Percentiles rank a stretch among this genome's conserved stretches.
These are phyloP conservation scores for Geum urbanum DNA, from an alignment of 306 rosid genomes.

Conservation along the genomic window DNA sequence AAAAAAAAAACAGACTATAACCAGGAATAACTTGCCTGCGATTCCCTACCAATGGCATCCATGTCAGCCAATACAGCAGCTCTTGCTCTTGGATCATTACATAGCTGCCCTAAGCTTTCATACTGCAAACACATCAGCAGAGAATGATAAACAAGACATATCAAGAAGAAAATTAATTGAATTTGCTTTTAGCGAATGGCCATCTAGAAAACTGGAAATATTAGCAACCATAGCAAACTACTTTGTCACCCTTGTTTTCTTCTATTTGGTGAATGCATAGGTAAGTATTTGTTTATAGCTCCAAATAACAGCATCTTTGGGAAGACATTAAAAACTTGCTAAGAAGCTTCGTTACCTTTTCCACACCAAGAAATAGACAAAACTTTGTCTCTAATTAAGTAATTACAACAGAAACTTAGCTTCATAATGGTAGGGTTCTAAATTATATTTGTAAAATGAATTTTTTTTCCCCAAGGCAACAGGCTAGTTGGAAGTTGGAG, in stretches of 20 bases:
- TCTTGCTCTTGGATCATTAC: slow-evolving; percentile 75
- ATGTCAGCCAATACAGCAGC: slow-evolving; percentile 84
- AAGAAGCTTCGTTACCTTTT: background rate
- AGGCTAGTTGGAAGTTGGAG: background rate
- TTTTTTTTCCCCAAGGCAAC: too few relatives aligned
- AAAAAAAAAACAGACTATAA: background rate
- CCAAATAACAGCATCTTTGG: background rate
- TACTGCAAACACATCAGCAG: slow-evolving; percentile 41
- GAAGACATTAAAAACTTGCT: background rate
- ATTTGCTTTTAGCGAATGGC: background rate
- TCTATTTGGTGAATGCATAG: background rate
- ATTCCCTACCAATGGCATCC: slow-evolving; percentile 81
- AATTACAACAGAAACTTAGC: too few relatives aligned
- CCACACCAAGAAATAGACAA: background rate
- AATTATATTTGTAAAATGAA: too few relatives aligned
- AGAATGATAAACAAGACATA: slow-evolving; percentile 14
- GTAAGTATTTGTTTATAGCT: background rate
- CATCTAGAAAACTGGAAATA: background rate
- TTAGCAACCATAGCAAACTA: background rate
- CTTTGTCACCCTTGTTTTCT: background rate
- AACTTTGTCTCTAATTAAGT: background rate
- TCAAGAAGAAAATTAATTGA: background rate
- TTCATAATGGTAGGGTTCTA: too few relatives aligned
- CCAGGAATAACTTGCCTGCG: slow-evolving; percentile 54
- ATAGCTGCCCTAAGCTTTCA: slow-evolving; percentile 58